Base-by-base conservation (phyloP, 1,139 yeast genomes). In the Debaryomyces nepalensis region DNA sequence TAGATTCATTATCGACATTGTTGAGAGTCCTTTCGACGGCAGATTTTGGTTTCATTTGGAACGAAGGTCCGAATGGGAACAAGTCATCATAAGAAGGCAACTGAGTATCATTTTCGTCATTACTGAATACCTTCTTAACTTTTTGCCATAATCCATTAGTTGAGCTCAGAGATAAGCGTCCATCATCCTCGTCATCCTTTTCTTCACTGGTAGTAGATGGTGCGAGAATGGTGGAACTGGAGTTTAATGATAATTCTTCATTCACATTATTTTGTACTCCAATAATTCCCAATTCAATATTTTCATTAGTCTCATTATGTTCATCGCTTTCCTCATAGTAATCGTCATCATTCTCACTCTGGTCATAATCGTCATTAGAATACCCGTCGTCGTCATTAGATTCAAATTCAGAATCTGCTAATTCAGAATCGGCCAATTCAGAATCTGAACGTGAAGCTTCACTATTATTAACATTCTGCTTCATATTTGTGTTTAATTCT, bases 71-170 rank as follows among this genome's bases (percentile, higher is more conserved):
- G 44, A 75, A 71, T 11, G 97, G 97, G 73, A 82, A 89, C 40
- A 89, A 74, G 49, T 89, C 97, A 49, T 87, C 91, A 55, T 89
- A 89, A 26, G 83, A 75, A 9, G 96, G 96, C 46, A 84, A 71
- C 14, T 75, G 77, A 7, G 58, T 63, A 29, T 77, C 79, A 22
- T 64, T 73, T 34, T 59, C 64, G 22, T 58, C 63, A 36, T 63
- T 63, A 45, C 73, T 72, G 54, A 82, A 77, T 4, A 81, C 87
- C 45, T 75, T 78, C 59, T 79, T 75, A 59, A 83, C 79, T 54
- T 79, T 82, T 49, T 75, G 78, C 87, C 89, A 82, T 44, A 82
- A 59, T 1, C 79, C 75, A 33, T 45, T 51, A 14, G n/a, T 4
- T 19, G 15, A 34, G 24, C 21, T 29, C 39, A 31, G 43, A 22